These are phyloP conservation scores for Ascosphaera pollenicola DNA, from an alignment of 2,329 filamentous ascomycete species.

Conservation along the genomic window DNA sequence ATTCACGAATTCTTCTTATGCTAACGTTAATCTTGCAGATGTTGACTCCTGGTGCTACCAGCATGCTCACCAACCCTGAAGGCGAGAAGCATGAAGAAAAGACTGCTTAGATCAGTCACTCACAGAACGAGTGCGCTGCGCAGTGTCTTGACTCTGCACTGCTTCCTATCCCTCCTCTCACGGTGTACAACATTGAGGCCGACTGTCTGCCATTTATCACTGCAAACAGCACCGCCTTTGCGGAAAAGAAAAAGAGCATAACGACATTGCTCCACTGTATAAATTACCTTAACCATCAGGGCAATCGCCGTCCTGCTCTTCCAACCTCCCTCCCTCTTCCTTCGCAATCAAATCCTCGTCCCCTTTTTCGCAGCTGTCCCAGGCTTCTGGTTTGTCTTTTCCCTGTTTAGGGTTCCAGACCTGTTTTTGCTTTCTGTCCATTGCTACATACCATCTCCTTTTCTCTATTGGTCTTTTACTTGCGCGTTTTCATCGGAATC, in stretches of 20 bases:
- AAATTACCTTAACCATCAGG: background rate
- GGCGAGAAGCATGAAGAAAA: background rate
- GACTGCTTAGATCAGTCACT: constrained; percentile 4
- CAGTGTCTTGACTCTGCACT: no score
- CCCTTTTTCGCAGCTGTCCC: no score
- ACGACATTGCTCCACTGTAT: background rate
- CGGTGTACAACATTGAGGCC: background rate
- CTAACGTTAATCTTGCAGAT: constrained; percentile 16
- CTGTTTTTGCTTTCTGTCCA: no score
- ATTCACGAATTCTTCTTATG: background rate
- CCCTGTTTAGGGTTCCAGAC: no score
- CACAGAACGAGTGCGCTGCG: no score
- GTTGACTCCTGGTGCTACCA: constrained; percentile 18
- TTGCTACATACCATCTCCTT: no score
- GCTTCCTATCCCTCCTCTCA: background rate
- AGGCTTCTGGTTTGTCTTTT: no score
- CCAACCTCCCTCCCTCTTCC: background rate
- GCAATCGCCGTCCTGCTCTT: background rate
- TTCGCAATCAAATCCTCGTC: background rate
- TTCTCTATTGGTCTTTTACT: no score
- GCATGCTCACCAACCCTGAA: constrained; percentile 4
- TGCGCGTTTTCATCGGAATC: no score
- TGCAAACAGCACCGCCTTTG: no score
- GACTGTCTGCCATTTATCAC: no score
- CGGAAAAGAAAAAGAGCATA: no score